Evolutionary conservation across 1,284 basidiomycete genomes (phyloP).

Genomic region (Ceratobasidium papillatum): DNA sequence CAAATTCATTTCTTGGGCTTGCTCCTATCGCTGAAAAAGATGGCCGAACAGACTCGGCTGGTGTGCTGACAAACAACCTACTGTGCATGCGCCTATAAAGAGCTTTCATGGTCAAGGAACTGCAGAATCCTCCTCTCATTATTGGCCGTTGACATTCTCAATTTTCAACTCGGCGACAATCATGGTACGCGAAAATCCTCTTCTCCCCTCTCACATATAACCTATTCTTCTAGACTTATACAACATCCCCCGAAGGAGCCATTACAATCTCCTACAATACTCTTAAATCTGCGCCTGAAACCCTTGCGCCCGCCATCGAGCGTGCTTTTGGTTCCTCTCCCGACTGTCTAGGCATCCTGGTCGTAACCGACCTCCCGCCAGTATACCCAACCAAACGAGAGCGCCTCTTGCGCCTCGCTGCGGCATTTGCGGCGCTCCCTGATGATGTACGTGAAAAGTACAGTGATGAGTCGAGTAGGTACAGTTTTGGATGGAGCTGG

Average conservation of each 20-base stretch:
- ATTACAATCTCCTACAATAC: constrained; percentile 75
- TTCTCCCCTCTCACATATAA: background rate
- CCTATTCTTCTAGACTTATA: constrained; percentile 15
- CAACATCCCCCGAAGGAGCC: constrained; percentile 58
- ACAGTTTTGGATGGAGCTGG: constrained; percentile 93
- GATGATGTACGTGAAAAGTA: constrained; percentile 72
- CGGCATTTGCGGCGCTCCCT: constrained; percentile 76
- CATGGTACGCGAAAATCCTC: constrained; percentile 1
- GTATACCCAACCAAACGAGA: constrained; percentile 70
- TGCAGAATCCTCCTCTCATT: background rate
- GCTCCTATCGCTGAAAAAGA: background rate
- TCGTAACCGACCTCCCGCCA: constrained; percentile 80
- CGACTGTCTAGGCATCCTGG: constrained; percentile 78
- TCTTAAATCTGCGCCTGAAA: constrained; percentile 66
- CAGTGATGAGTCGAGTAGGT: constrained; percentile 70
- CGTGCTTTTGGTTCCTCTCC: constrained; percentile 82
- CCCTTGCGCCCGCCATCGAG: constrained; percentile 66
- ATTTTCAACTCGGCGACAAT: background rate
- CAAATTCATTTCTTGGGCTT: background rate
- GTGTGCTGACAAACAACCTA: background rate
- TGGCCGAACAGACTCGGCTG: constrained; percentile 15
- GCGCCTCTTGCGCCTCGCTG: constrained; percentile 73
- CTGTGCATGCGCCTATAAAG: constrained; percentile 14
- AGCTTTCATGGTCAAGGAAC: background rate
- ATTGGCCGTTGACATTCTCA: background rate